Conservation (phyloP, 495 filamentous ascomycete species). For the Zalerion maritima region DNA sequence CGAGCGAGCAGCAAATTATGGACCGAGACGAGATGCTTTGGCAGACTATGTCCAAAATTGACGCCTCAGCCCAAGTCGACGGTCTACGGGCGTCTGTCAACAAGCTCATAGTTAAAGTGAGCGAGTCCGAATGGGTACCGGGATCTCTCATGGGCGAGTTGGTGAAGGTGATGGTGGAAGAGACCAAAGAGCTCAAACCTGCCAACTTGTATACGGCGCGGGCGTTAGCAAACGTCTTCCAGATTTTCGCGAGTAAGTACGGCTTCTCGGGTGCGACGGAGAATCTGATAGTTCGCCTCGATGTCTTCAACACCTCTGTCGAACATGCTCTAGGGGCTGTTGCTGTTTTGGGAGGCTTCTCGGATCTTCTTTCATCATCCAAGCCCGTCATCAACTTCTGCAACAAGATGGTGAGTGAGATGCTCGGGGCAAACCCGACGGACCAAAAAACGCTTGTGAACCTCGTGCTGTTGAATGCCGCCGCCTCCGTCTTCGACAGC, state of each 20-base stretch:
- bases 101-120: slow-evolving; percentile 34
- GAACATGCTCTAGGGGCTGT: slow-evolving; percentile 31
- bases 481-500: slow-evolving; percentile 26
- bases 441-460: slow-evolving; percentile 22
- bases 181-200: slow-evolving; percentile 16
- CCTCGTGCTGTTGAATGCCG: slow-evolving; percentile 30
- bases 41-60: slow-evolving; percentile 17
- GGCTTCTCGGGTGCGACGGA: slow-evolving; percentile 25
- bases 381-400: slow-evolving; percentile 30
- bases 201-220: slow-evolving; percentile 35
- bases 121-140: slow-evolving; percentile 16
- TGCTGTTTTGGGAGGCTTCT: slow-evolving; percentile 39
- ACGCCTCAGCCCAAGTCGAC: slow-evolving; percentile 43
- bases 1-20: slow-evolving; percentile 28
- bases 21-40: slow-evolving; percentile 20
- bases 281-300: slow-evolving; percentile 23
- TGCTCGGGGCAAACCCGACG: slow-evolving; percentile 24
- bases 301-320: slow-evolving; percentile 23
- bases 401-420: slow-evolving; percentile 39
- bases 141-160: slow-evolving; percentile 11
- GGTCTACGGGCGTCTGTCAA: slow-evolving; percentile 45
- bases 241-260: slow-evolving; percentile 20
- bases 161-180: slow-evolving; percentile 20
- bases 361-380: slow-evolving; percentile 28
- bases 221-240: slow-evolving; percentile 26